Evolutionary conservation across 2,329 filamentous ascomycete genomes (phyloP), one percentile per base, ranked within the genome.

Genomic region (Sporothrix pseudoabietina): DNA sequence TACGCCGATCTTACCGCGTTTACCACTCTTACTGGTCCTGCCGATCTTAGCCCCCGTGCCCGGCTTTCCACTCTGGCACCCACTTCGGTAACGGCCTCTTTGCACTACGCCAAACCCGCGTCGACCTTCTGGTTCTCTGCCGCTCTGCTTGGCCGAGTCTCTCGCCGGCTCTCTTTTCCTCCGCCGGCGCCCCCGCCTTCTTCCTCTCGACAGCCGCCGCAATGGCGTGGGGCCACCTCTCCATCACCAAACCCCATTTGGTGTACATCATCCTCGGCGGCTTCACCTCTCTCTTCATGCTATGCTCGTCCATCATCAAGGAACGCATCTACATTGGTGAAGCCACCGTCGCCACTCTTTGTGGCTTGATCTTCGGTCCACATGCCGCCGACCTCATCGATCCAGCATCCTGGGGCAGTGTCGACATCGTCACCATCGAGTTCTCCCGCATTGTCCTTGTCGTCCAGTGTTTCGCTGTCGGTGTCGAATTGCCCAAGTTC

Each of bases 241-340:
- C 90, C 75, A 91, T 98, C 84, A 98, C 97, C 83, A 92, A 91
- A 86, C 93, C 96, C 79, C 96, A 99, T 86, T 83, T 98, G 93
- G 96, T 97, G 77, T 99, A 99, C 83, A 94, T 98, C 83, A 98
- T 99, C 83, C 86, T 99, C 73, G 96, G 96, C 79, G 96, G 95
- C 81, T 99, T 99, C 85, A 99, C 96, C 77, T 94, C 92, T 75
- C 86, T 99, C 78, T 99, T 99, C 85, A 99, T 99, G 96, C 87
- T 99, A 74, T 97, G 94, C 82, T 99, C 96, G 74, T 94, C 97
- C 72, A 90, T 98, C 80, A 97, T 99, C 84, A 99, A 99, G 86
- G 96, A 99, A 86, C 92, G 93, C 81, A 88, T 98, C 80, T 99
- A 99, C 85, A 99, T 99, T 81, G 96, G 96, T 80, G 96, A 99